Base-by-base conservation (phyloP, 1,139 yeast species). In the Yamadazyma trypodendri region DNA sequence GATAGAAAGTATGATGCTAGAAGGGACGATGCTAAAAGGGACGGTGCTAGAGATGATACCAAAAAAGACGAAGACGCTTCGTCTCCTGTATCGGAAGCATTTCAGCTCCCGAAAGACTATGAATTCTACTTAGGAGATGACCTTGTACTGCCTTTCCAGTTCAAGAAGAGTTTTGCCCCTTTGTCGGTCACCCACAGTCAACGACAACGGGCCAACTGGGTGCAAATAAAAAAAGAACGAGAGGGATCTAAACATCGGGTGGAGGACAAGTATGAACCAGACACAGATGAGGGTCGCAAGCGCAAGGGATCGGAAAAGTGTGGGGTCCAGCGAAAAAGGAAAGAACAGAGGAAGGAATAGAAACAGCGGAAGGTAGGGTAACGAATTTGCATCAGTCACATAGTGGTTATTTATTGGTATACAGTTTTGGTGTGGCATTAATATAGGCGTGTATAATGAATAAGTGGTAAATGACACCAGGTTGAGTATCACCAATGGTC, bases 91-190 rank as follows among this genome's bases (percentile, higher is more conserved):
- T 28, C 27, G 4, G 29, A 32, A 15, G 23, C 22, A 3, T 32
- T 32, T 24, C 16, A 17, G 14, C 25, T 67, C 7, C 70, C 74
- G 4, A 40, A 44, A 13, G 73, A 69, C 36, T 62, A 61, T 44
- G 65, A 64, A 23, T 75, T 75, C 42, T 52, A 63, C 1, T 52
- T 71, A 43, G 41, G 52, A 11, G 60, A 53, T 38, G 64, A 63
- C 3, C 34, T 61, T 6, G 56, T 57, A 7, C 58, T 68, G 0
- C 61, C 63, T 2, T 58, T 59, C 36, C 68, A 63, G 18, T 75
- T 77, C 47, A 68, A 68, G 24, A 70, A 75, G 2, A 56, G 76
- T 5, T 61, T 63, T 46, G 68, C 79, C 0, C 75, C 79, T 2
- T 47, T 74, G 12, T 68, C 79, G 0, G 70, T 76, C 2, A 54